These are phyloP conservation scores for Leccinum subtestaceum DNA, from an alignment of 768 basidiomycete species.

Conservation along the genomic window DNA sequence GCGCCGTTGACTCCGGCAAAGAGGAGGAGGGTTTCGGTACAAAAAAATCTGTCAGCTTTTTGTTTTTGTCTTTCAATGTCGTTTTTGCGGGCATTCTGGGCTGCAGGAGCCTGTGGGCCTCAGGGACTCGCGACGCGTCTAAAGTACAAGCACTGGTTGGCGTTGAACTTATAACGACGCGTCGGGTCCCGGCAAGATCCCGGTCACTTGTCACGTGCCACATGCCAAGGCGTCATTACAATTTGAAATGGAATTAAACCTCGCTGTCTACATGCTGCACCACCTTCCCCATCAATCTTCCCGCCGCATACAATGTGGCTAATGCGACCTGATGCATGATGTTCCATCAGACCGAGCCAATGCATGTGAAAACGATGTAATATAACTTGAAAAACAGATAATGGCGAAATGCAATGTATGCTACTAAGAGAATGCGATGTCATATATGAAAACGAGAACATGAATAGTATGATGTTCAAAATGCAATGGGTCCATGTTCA, in stretches of 20 bases:
- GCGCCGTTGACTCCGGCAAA: conserved; percentile 9
- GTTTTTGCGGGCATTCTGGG: conserved; percentile 22
- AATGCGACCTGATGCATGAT: background rate
- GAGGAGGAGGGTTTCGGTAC: conserved; percentile 28
- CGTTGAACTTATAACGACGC: conserved; percentile 9
- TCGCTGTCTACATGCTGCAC: background rate
- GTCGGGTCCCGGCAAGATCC: background rate
- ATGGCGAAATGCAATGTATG: conserved; percentile 6
- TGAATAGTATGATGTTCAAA: conserved; percentile 6
- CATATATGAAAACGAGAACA: conserved; percentile 1
- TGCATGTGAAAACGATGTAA: conserved; percentile 8
- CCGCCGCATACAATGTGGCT: conserved; percentile 2
- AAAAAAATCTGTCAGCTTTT: conserved; percentile 48
- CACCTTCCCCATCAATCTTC: background rate
- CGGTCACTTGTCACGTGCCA: background rate
- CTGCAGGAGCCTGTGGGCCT: background rate
- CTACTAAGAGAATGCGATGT: background rate
- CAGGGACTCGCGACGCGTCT: conserved; percentile 2
- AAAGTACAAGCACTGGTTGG: background rate
- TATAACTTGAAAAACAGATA: conserved; percentile 2
- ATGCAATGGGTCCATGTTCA: conserved; percentile 21
- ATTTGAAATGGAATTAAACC: background rate
- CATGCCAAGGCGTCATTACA: background rate
- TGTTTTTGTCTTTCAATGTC: conserved; percentile 15
- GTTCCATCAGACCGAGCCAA: background rate